Percentiles rank a stretch among this genome's conserved stretches.
Conservation (phyloP, 176 grass and related monocot species). For the Poa pratensis region DNA sequence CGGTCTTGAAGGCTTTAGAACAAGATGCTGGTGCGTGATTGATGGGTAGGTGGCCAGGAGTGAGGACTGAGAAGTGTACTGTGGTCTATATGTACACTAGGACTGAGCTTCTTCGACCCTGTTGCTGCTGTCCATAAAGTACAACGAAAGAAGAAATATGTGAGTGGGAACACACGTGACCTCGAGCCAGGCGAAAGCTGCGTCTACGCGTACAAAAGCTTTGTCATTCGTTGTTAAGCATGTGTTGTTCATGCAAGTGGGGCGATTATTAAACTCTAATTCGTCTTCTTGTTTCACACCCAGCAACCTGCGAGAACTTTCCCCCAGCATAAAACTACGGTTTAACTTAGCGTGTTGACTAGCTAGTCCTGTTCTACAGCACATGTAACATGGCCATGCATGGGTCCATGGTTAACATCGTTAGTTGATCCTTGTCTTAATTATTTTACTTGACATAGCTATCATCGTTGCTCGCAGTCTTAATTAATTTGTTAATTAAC, state of each 20-base stretch:
- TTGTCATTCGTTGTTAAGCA: constrained; percentile 1
- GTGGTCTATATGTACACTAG: constrained; percentile 1
- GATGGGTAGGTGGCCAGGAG: neutral
- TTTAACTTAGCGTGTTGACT: neutral
- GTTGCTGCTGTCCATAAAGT: neutral
- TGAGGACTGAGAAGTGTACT: neutral
- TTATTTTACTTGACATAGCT: too few species aligned
- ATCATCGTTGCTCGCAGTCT: neutral
- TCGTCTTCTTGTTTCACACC: neutral
- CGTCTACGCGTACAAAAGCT: neutral
- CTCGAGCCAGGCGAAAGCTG: neutral
- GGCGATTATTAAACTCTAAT: neutral
- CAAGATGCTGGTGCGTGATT: neutral
- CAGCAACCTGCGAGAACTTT: neutral
- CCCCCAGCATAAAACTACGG: neutral
- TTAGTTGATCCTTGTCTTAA: neutral
- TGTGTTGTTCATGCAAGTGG: neutral
- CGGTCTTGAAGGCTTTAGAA: neutral
- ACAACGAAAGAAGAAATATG: neutral
- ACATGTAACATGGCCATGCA: neutral
- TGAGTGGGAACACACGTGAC: neutral
- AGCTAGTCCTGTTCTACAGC: too few species aligned
- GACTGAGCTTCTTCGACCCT: neutral
- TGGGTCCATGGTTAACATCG: neutral
- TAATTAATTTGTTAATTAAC: neutral